A percentile compares a stretch with the other conserved stretches of the same genome.
Conservation (phyloP, 2,329 filamentous ascomycete species). For the Sclerotinia trifoliorum region DNA sequence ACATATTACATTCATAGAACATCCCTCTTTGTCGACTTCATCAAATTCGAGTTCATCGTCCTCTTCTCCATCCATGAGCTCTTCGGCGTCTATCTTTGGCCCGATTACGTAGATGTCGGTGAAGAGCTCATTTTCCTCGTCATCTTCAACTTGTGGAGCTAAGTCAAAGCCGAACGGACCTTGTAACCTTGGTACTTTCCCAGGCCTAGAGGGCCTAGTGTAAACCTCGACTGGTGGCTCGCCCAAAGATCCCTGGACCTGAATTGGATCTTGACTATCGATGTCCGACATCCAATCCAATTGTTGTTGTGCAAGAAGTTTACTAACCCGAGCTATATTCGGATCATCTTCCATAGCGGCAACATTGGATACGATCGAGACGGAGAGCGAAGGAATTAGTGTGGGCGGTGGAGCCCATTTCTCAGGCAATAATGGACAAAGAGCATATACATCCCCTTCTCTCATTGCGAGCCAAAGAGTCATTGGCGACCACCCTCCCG, state of each 20-base stretch:
- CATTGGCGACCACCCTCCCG: constrained; percentile 92
- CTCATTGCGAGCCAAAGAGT: constrained; percentile 97
- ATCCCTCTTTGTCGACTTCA: constrained; percentile 56
- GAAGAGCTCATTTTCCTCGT: constrained; percentile 56
- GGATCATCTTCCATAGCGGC: constrained; percentile 61
- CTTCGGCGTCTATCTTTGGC: constrained; percentile 58
- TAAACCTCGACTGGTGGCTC: constrained; percentile 57
- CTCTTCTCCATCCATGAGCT: constrained; percentile 63
- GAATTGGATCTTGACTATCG: constrained; percentile 59
- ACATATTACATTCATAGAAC: constrained; percentile 60
- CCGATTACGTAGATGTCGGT: constrained; percentile 64
- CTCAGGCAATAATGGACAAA: constrained; percentile 84
- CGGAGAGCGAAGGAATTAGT: constrained; percentile 76
- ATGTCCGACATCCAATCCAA: constrained; percentile 67
- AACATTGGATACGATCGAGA: constrained; percentile 75
- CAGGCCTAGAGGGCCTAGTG: constrained; percentile 55
- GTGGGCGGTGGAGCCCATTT: constrained; percentile 79
- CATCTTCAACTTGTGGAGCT: constrained; percentile 47
- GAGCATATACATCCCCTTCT: constrained; percentile 86
- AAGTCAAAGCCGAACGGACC: constrained; percentile 60
- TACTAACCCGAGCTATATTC: constrained; percentile 51
- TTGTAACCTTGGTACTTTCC: constrained; percentile 58
- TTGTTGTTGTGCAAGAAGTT: constrained; percentile 61
- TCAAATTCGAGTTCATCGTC: constrained; percentile 56
- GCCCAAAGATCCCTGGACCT: constrained; percentile 51